Evolutionary conservation across 1,139 yeast genomes (phyloP), one percentile per base, ranked within the genome.

Genomic region (Pichia sp.): DNA sequence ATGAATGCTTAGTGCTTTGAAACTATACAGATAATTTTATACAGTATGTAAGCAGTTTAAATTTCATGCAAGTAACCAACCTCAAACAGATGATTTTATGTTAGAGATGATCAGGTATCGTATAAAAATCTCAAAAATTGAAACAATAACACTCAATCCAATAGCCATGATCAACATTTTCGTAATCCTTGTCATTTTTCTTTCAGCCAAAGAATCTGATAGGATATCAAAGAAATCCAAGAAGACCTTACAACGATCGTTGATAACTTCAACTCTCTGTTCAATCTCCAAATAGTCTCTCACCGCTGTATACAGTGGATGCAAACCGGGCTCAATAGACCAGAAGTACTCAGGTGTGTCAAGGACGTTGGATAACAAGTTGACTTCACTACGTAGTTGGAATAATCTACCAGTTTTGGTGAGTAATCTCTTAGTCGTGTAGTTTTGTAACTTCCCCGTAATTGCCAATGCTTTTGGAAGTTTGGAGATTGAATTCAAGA

Each of bases 261-360:
- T 91, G 36, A 91, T 68, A 5, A 91, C 96, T 53, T 85, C 87
- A 13, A 88, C 96, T 40, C 98, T 66, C 58, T 85, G 95, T 53
- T 88, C 97, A 45, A 91, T 87, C 58, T 91, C 98, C 42, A 91
- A 66, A 53, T 91, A 91, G 48, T 91, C 97, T 40, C 96, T 63
- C 40, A 88, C 82, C 0, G 96, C 97, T 26, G 73, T 70, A 58
- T 91, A 91, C 33, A 91, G 64, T 2, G 97, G 97, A 56, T 88
- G 94, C 45, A 91, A 69, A 25, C 95, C 88, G 4, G 98, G 98
- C 59, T 91, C 98, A 44, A 82, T 75, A 19, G 91, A 84, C 98
- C 98, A 91, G 58, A 91, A 91, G 52, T 86, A 87, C 41, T 85
- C 95, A 0, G 98, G 98, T 0, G 96, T 87, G 53, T 91, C 98